Base-by-base conservation (phyloP, 371 early-diverging fungal species). In the Mortierella sp. region DNA sequence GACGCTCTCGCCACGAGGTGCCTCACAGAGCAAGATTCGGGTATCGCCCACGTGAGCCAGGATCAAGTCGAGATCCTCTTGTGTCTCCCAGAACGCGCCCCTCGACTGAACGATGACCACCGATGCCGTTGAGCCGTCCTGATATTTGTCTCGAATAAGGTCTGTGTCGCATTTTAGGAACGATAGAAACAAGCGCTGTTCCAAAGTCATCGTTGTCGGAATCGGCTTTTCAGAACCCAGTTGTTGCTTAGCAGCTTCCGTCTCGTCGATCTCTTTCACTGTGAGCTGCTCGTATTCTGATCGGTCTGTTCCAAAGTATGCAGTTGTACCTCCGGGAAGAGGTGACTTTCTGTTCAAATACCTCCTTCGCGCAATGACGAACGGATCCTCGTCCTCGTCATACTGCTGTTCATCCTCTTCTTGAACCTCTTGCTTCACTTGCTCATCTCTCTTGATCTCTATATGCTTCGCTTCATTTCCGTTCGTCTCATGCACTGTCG, bases 41-140 rank as follows among this genome's bases (percentile, higher is more conserved):
- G 90, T 88, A 46, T 89, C 90, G 4, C 90, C 90, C 27, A 88
- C 88, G 80, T 89, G 89, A 1, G 86, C 88, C 28, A 89, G 51
- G 19, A 86, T 52, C 39, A 88, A 78, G 47, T 87, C 85, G 53
- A 87, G 80, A 30, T 75, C 75, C 23, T 68, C 78, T 6, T 83
- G 62, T 46, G 86, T 85, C 5, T 86, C 83, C 90, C 90, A 89
- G 64, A 89, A 89, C 3, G 90, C 72, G 39, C 87, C 88, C 26
- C 73, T 76, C 0, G 89, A 82, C 64, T 87, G 86, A 9, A 89
- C 67, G 56, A 89, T 79, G 11, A 86, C 90, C 1, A 86, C 52
- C 14, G 86, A 85, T 0, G 88, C 90, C 11, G 90, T 89, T 0
- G 90, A 88, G 0, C 90, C 90, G 51, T 84, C 85, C 17, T 72